These are phyloP conservation scores for Crithidia fasciculata DNA, from an alignment of 208 protist genomes.

Conservation along the genomic window DNA sequence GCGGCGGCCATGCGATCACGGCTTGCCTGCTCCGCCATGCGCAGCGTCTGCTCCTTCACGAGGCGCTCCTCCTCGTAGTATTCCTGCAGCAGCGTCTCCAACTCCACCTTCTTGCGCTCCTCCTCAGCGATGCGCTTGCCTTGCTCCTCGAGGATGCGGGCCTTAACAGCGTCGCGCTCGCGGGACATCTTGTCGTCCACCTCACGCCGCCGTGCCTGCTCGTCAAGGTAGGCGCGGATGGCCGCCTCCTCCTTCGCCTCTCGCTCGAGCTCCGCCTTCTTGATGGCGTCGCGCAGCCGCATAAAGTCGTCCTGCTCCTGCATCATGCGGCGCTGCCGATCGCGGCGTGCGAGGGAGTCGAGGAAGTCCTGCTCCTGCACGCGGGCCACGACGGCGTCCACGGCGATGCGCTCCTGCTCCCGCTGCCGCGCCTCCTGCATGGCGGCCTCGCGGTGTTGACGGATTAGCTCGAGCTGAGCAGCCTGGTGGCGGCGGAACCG, in stretches of 20 bases:
- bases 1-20: slow-evolving; percentile 69
- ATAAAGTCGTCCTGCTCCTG: slow-evolving; percentile 87
- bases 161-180: slow-evolving; percentile 80
- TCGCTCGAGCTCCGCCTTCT: slow-evolving; percentile 76
- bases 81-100: slow-evolving; percentile 86
- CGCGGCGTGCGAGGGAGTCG: slow-evolving; percentile 61
- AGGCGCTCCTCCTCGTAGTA: slow-evolving; percentile 91
- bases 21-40: slow-evolving; percentile 68
- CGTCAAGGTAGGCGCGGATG: slow-evolving; percentile 78
- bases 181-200: slow-evolving; percentile 68
- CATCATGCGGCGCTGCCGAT: slow-evolving; percentile 78
- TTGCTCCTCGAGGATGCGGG: slow-evolving; percentile 84
- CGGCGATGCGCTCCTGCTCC: slow-evolving; percentile 84
- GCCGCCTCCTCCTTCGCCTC: slow-evolving; percentile 83
- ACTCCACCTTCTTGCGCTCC: slow-evolving; percentile 81
- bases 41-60: slow-evolving; percentile 73
- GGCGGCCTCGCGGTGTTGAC: slow-evolving; percentile 58
- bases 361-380: slow-evolving; percentile 89
- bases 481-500: slow-evolving; percentile 77
- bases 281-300: slow-evolving; percentile 68
- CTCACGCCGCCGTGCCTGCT: slow-evolving; percentile 77
- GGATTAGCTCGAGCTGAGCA: slow-evolving; percentile 80
- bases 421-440: slow-evolving; percentile 64
- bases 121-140: slow-evolving; percentile 82
- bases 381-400: slow-evolving; percentile 86